Percentiles rank a stretch among this genome's conserved stretches.
Conservation (phyloP, 768 basidiomycete genomes). For the Paxillus ammoniavirescens region DNA sequence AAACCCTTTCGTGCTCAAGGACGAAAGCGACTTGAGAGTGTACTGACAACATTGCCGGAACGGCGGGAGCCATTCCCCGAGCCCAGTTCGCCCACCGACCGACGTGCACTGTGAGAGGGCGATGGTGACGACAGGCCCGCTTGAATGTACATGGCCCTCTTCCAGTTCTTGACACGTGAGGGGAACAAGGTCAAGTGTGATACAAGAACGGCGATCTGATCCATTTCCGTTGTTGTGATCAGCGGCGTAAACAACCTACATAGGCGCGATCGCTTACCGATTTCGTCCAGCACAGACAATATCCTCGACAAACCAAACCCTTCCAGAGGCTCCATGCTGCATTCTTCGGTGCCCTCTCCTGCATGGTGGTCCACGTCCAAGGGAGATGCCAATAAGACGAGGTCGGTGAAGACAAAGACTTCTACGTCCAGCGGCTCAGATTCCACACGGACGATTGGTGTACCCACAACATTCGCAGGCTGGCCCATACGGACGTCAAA, state of each 20-base stretch:
- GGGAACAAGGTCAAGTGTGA: constrained; percentile 53
- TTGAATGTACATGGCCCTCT: constrained; percentile 34
- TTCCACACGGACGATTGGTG: constrained; percentile 25
- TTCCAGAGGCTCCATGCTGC: constrained; percentile 43
- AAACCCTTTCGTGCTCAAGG: constrained; percentile 24
- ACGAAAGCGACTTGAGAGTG: constrained; percentile 43
- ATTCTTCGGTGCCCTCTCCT: constrained; percentile 23
- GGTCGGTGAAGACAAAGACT: constrained; percentile 64
- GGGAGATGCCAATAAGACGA: constrained; percentile 58
- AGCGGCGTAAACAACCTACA: not conserved
- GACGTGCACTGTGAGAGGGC: constrained; percentile 27
- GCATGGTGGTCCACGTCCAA: constrained; percentile 1
- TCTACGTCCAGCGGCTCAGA: constrained; percentile 30
- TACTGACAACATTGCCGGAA: constrained; percentile 51
- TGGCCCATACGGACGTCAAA: constrained; percentile 20
- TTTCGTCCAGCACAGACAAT: constrained; percentile 43
- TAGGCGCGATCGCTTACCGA: constrained; percentile 12
- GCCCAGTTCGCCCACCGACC: not conserved
- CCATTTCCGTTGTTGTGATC: not conserved
- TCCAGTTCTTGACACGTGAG: constrained; percentile 40
- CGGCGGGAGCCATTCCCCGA: constrained; percentile 45
- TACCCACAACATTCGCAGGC: constrained; percentile 1
- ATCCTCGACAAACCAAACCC: constrained; percentile 49
- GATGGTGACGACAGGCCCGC: constrained; percentile 33
- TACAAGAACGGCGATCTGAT: constrained; percentile 27